phyloP scores from a whole-genome alignment of 345 rosid species.

The Bruguiera parviflora region DNA sequence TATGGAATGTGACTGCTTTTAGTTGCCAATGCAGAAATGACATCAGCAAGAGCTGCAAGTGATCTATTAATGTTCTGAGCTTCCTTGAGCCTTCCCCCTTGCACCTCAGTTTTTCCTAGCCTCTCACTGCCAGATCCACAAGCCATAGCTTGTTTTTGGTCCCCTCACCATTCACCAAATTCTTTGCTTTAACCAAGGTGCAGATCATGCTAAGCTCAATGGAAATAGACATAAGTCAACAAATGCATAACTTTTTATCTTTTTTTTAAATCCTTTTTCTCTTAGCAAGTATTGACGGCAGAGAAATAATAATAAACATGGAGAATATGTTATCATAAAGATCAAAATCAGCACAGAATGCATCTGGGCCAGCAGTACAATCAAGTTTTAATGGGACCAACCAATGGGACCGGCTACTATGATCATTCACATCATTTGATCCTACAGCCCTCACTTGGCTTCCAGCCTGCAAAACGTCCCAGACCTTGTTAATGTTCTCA shows the following conservation, averaged over 20 bases:
- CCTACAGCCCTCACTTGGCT: conserved; percentile 22
- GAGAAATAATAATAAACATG: not conserved
- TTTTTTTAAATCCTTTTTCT: no score
- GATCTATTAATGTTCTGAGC: conserved; percentile 46
- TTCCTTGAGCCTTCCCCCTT: conserved; percentile 47
- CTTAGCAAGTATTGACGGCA: no score
- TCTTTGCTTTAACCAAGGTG: conserved; percentile 19
- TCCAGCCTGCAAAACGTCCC: conserved; percentile 22
- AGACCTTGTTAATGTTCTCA: conserved; percentile 16
- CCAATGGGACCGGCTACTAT: conserved; percentile 28
- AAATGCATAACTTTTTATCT: not conserved
- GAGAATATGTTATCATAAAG: not conserved
- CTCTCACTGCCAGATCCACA: conserved; percentile 52
- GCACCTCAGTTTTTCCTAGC: conserved; percentile 39
- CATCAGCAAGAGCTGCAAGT: conserved; percentile 47
- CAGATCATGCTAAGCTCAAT: conserved; percentile 12
- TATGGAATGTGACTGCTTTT: conserved; percentile 46
- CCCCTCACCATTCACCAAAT: conserved; percentile 17
- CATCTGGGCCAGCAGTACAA: not conserved
- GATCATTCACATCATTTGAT: conserved; percentile 25
- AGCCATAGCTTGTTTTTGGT: conserved; percentile 41
- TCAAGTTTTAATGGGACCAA: conserved; percentile 1
- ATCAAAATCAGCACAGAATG: not conserved
- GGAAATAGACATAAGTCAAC: not conserved
- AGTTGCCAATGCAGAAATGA: conserved; percentile 38